Evolutionary conservation across 2,329 filamentous ascomycete genomes (phyloP).

Genomic region (Ophiocordyceps camponoti-floridani): DNA sequence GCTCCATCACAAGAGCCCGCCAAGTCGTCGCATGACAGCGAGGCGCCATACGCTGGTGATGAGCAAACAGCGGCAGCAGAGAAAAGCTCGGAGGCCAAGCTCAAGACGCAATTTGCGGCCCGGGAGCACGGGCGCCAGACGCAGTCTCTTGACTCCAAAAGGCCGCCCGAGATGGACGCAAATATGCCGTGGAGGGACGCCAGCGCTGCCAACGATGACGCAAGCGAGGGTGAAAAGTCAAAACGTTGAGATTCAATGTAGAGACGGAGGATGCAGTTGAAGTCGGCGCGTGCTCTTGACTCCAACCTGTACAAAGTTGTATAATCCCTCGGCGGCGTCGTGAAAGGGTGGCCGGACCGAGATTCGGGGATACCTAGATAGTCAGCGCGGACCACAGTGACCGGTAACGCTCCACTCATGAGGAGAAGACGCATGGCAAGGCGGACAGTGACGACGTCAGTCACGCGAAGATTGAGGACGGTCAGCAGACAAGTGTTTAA

Average conservation of each 20-base stretch:
- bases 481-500: background rate
- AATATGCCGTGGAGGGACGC: background rate
- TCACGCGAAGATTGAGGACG: background rate
- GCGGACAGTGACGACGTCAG: background rate
- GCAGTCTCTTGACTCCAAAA: background rate
- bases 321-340: background rate
- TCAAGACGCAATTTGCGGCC: background rate
- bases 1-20: background rate
- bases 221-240: background rate
- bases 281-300: background rate
- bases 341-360: background rate
- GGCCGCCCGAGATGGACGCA: background rate
- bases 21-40: background rate
- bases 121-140: background rate
- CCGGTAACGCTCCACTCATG: background rate
- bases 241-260: background rate
- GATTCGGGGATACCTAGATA: background rate
- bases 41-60: background rate
- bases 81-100: background rate
- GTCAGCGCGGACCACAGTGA: background rate
- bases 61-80: background rate
- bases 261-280: background rate
- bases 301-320: background rate
- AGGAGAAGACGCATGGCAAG: background rate
- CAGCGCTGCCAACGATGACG: background rate